Evolutionary conservation across 2,329 filamentous ascomycete genomes (phyloP).

Genomic region (Xenosphaeropsis pyriputrescens): DNA sequence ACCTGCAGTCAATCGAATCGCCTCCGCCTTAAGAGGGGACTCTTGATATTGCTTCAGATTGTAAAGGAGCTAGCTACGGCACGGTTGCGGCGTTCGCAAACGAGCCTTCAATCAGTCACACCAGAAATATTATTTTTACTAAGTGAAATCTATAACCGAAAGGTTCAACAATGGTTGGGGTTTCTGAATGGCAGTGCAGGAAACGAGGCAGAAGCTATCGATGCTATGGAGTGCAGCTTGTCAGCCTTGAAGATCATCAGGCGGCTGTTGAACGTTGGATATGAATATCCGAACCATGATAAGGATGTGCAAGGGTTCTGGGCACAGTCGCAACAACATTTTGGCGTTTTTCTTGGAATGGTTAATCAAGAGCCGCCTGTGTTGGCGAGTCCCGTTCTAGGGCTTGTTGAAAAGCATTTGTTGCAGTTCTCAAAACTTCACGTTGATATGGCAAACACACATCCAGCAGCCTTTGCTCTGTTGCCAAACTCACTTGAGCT

Average conservation of each 20-base stretch:
- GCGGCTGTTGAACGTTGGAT: slow-evolving; percentile 66
- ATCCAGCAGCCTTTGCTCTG: slow-evolving; percentile 70
- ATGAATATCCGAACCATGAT: slow-evolving; percentile 70
- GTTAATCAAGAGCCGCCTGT: slow-evolving; percentile 40
- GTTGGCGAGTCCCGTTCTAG: slow-evolving; percentile 35
- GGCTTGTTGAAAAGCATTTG: slow-evolving; percentile 68
- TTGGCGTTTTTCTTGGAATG: slow-evolving; percentile 59
- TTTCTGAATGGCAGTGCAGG: slow-evolving; percentile 42
- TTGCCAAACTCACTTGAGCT: slow-evolving; percentile 69
- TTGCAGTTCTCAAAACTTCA: slow-evolving; percentile 88
- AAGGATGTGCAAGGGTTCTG: slow-evolving; percentile 67
- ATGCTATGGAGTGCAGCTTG: slow-evolving; percentile 63
- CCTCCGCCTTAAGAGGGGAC: slow-evolving; percentile 52
- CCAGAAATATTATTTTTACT: slow-evolving; percentile 77
- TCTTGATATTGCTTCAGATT: slow-evolving; percentile 69
- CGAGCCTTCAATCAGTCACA: slow-evolving; percentile 61
- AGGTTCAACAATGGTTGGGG: slow-evolving; percentile 53
- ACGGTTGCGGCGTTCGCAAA: slow-evolving; percentile 58
- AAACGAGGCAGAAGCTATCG: slow-evolving; percentile 40
- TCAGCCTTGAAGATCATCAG: slow-evolving; percentile 67
- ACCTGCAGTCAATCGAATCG: slow-evolving; percentile 40
- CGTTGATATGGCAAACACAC: slow-evolving; percentile 65
- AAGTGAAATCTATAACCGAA: slow-evolving; percentile 62
- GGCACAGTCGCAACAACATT: slow-evolving; percentile 62
- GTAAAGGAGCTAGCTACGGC: slow-evolving; percentile 84